Evolutionary conservation across 768 basidiomycete genomes (phyloP).

Genomic region (Russula abietina): DNA sequence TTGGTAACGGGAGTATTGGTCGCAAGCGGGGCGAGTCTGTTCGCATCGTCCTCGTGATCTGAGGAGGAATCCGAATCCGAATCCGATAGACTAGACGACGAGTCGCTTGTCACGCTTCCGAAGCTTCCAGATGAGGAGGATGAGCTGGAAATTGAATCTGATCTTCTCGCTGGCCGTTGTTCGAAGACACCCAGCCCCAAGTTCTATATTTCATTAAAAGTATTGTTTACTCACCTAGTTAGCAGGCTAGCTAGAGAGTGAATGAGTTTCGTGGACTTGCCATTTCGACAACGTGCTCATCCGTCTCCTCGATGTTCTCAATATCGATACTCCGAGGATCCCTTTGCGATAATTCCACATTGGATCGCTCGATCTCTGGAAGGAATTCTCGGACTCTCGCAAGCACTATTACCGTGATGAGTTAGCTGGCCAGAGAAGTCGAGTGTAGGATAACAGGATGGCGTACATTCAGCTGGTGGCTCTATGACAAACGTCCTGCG

Average conservation of each 20-base stretch:
- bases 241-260: not conserved
- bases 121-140: constrained; percentile 9
- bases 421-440: not conserved
- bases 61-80: not conserved
- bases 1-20: no score
- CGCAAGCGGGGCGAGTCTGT: not conserved
- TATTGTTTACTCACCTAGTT: not conserved
- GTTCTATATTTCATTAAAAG: constrained; percentile 15
- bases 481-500: constrained; percentile 25
- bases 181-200: constrained; percentile 29
- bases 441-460: not conserved
- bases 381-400: constrained; percentile 62
- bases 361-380: constrained; percentile 60
- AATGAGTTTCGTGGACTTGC: constrained; percentile 28
- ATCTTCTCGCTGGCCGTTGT: constrained; percentile 17
- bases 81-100: not conserved
- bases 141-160: constrained; percentile 19
- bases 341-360: constrained; percentile 42
- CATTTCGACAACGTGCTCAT: constrained; percentile 60
- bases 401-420: constrained; percentile 42
- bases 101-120: not conserved
- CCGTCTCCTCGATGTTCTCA: constrained; percentile 49
- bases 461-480: constrained; percentile 26
- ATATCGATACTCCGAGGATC: constrained; percentile 63
- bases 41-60: not conserved